phyloP scores from a whole-genome alignment of 768 basidiomycete genomes.

The Leccinum ochraceum region DNA sequence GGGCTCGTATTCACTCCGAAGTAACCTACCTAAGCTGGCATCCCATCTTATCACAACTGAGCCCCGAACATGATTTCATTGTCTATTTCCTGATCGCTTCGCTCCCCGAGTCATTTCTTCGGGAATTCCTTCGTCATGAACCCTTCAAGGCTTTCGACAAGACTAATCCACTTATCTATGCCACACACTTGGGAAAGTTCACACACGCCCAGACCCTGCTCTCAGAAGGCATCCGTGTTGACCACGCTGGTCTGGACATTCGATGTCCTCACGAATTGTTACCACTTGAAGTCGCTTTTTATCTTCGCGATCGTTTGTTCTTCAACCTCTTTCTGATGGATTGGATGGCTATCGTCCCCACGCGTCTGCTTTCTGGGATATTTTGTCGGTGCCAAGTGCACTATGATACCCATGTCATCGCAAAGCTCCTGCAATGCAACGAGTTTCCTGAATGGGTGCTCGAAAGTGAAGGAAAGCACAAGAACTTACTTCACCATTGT shows the following conservation, averaged over 20 bases:
- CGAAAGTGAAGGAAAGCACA: background rate
- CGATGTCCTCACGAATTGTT: background rate
- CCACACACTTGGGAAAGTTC: background rate
- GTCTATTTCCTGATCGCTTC: background rate
- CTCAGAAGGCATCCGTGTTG: background rate
- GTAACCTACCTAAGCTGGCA: background rate
- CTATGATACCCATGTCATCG: background rate
- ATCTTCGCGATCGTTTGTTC: background rate
- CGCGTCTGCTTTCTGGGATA: background rate
- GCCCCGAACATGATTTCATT: background rate
- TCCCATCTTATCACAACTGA: background rate
- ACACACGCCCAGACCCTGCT: background rate
- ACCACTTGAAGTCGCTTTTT: background rate
- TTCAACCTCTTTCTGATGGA: background rate
- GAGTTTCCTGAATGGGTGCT: conserved; percentile 3
- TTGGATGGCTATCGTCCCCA: background rate
- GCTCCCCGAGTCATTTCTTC: conserved; percentile 1
- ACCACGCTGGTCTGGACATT: background rate
- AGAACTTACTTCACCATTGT: background rate
- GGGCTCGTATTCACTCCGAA: background rate
- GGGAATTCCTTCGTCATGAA: background rate
- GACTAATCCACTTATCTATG: conserved; percentile 3
- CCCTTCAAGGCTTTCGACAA: background rate
- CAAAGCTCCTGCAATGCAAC: background rate
- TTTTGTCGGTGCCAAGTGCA: background rate